A percentile compares a stretch with the other conserved stretches of the same genome.
Evolutionary conservation across 2,329 filamentous ascomycete genomes (phyloP).

Genomic region (Mycocentrospora acerina): DNA sequence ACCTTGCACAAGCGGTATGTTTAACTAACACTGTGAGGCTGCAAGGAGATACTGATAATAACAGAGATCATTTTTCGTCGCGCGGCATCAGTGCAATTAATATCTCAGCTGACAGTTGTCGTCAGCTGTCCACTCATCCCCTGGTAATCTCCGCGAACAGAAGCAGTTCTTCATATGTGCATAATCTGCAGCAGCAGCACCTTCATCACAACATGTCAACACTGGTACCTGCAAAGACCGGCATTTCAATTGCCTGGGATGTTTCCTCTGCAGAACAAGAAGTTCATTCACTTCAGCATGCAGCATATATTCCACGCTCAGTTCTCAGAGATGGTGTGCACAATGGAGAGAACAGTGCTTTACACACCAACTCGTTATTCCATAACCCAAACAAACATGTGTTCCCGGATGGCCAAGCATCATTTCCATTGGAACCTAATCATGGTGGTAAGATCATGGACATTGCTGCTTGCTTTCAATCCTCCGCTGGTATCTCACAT

Average conservation of each 20-base stretch:
- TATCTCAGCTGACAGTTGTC: slow-evolving; percentile 2
- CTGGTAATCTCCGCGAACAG: slow-evolving; percentile 12
- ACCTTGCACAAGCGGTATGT: slow-evolving; percentile 21
- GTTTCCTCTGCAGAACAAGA: slow-evolving; percentile 1
- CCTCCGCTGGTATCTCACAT: slow-evolving; percentile 8
- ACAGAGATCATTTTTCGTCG: slow-evolving; percentile 20
- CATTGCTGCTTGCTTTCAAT: slow-evolving; percentile 24
- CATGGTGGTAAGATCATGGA: slow-evolving; percentile 32
- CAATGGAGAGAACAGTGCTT: not conserved
- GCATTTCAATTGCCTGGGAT: slow-evolving; percentile 6
- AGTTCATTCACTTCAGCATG: slow-evolving; percentile 4
- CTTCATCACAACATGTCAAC: slow-evolving; percentile 30
- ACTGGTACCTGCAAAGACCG: slow-evolving; percentile 15
- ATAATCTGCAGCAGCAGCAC: slow-evolving; percentile 19
- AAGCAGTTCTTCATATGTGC: slow-evolving; percentile 15
- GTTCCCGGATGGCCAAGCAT: slow-evolving; percentile 19
- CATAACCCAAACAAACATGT: slow-evolving; percentile 24
- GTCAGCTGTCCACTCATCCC: slow-evolving; percentile 7
- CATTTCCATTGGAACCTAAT: slow-evolving; percentile 20
- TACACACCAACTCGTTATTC: slow-evolving; percentile 11
- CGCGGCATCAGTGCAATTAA: slow-evolving; percentile 7
- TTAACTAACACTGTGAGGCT: not conserved
- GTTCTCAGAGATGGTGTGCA: slow-evolving; percentile 9
- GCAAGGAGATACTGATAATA: slow-evolving; percentile 3
- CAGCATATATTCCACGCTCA: slow-evolving; percentile 24